A percentile compares a stretch with the other conserved stretches of the same genome.
These are phyloP conservation scores for Phytophthora crassamura DNA, from an alignment of 352 stramenopile species.

Conservation along the genomic window DNA sequence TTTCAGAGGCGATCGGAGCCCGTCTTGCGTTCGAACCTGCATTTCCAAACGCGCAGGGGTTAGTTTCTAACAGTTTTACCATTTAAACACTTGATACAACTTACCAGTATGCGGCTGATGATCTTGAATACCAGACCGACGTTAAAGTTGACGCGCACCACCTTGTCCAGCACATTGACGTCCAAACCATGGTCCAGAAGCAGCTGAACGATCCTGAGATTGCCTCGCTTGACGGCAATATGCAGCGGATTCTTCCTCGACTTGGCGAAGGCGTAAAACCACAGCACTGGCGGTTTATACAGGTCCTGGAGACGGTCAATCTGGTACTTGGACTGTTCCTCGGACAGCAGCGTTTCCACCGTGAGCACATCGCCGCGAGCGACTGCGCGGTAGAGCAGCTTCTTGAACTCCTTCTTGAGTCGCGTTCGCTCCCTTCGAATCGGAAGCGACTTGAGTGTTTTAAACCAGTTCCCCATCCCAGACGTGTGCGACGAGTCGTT, in stretches of 20 bases:
- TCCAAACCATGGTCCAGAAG: constrained; percentile 63
- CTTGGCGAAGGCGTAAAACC: constrained; percentile 67
- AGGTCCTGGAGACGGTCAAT: constrained; percentile 47
- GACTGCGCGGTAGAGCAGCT: constrained; percentile 67
- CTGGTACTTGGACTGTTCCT: constrained; percentile 40
- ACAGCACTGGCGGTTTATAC: constrained; percentile 60
- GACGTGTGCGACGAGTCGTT: constrained; percentile 79
- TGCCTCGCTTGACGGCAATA: constrained; percentile 63
- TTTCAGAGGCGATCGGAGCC: constrained; percentile 54
- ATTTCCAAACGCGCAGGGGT: not conserved
- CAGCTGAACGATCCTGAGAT: constrained; percentile 64
- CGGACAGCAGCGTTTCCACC: constrained; percentile 50
- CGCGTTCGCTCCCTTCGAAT: constrained; percentile 31
- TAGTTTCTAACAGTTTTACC: not conserved
- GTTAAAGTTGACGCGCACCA: constrained; percentile 83
- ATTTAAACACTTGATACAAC: constrained; percentile 4
- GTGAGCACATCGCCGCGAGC: constrained; percentile 52
- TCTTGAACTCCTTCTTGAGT: constrained; percentile 63
- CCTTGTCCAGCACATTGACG: constrained; percentile 80
- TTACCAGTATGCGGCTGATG: constrained; percentile 63
- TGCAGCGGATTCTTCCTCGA: constrained; percentile 84
- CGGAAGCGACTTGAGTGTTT: constrained; percentile 43
- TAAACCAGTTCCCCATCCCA: constrained; percentile 52
- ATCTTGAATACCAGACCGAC: constrained; percentile 77
- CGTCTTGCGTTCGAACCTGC: constrained; percentile 70